Conservation (phyloP, 1,139 yeast species). For the Zygoascus sp. region DNA sequence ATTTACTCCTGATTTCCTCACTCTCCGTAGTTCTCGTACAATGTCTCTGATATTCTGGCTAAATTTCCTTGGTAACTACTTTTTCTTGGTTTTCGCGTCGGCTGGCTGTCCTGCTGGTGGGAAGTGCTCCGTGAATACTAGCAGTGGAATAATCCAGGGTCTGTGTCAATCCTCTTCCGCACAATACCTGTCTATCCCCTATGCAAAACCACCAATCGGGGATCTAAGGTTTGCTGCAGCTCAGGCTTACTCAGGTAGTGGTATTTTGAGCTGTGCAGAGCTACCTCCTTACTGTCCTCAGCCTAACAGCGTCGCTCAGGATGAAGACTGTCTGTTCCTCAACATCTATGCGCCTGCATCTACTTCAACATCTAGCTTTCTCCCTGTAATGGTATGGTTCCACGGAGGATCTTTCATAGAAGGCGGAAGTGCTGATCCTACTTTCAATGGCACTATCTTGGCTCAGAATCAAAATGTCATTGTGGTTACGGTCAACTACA, state of each 20-base stretch:
- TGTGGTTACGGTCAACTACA: constrained; percentile 38
- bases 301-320: constrained; percentile 5
- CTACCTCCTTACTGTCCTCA: constrained; percentile 29
- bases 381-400: constrained; percentile 38
- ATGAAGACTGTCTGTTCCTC: constrained; percentile 30
- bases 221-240: constrained; percentile 18
- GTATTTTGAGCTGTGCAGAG: constrained; percentile 8
- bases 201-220: constrained; percentile 26
- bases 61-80: neutral
- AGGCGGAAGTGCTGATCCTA: constrained; percentile 34
- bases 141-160: constrained; percentile 4
- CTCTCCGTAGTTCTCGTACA: neutral
- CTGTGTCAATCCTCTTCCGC: no score
- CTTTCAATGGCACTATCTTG: constrained; percentile 32
- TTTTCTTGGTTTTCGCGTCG: neutral
- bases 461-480: constrained; percentile 33
- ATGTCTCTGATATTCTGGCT: neutral
- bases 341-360: constrained; percentile 28
- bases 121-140: constrained; percentile 3
- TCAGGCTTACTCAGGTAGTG: neutral
- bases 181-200: constrained; percentile 22
- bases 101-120: neutral
- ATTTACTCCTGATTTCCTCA: neutral
- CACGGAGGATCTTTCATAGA: constrained; percentile 38
- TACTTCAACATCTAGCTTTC: neutral